phyloP scores from a whole-genome alignment of 257 asterid genomes.

The Nemophila menziesii region DNA sequence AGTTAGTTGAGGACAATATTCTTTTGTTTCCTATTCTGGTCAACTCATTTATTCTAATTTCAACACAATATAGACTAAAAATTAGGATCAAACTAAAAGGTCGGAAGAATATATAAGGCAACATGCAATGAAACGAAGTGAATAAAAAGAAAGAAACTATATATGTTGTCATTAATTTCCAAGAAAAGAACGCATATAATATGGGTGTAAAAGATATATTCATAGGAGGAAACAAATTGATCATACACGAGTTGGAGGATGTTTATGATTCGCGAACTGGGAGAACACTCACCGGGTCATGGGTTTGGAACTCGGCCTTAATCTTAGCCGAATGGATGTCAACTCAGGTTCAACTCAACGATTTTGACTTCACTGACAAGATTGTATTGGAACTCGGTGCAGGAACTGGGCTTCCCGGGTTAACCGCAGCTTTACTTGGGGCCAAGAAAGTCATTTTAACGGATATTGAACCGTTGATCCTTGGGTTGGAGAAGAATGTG shows the following conservation, averaged over 20 bases:
- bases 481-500: conserved; percentile 11
- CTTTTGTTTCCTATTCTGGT: too few species aligned
- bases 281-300: conserved; percentile 20
- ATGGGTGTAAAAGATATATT: conserved; percentile 16
- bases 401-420: conserved; percentile 22
- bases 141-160: too few species aligned
- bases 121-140: too few species aligned
- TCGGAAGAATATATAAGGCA: too few species aligned
- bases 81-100: too few species aligned
- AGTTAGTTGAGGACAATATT: too few species aligned
- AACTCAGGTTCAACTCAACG: not conserved
- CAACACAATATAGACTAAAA: too few species aligned
- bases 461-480: conserved; percentile 12
- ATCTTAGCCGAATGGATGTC: conserved; percentile 17
- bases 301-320: conserved; percentile 20
- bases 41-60: too few species aligned
- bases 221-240: conserved; percentile 9
- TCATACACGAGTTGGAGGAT: conserved; percentile 17
- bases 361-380: conserved; percentile 11
- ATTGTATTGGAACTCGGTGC: conserved; percentile 20
- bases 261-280: conserved; percentile 15
- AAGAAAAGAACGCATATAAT: too few species aligned
- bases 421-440: conserved; percentile 20
- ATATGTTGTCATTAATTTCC: too few species aligned
- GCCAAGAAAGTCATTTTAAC: conserved; percentile 16